A percentile compares a stretch with the other conserved stretches of the same genome.
Evolutionary conservation across 2,329 filamentous ascomycete species (phyloP).

Genomic region (Colletotrichum tropicale): DNA sequence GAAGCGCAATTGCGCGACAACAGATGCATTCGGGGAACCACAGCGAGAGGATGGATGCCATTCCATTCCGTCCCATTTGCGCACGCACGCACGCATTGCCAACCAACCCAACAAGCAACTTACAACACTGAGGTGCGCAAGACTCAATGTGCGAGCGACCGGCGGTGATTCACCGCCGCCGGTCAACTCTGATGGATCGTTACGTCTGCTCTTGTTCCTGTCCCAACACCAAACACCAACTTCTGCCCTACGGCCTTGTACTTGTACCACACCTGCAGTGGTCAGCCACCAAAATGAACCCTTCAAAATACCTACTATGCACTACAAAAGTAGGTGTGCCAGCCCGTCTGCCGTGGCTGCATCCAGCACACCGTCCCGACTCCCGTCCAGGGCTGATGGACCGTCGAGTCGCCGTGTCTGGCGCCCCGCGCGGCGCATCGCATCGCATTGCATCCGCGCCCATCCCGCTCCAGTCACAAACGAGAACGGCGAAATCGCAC

Average conservation of each 20-base stretch:
- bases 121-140: not conserved
- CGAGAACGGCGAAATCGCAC: not conserved
- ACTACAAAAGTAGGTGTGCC: not conserved
- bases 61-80: not conserved
- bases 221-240: not conserved
- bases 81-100: not conserved
- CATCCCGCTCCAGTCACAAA: slow-evolving; percentile 11
- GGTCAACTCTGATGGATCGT: not conserved
- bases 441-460: slow-evolving; percentile 16
- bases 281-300: not conserved
- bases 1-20: not conserved
- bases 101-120: not conserved
- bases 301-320: not conserved
- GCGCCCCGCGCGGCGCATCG: not conserved
- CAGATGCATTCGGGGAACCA: not conserved
- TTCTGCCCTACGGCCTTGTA: not conserved
- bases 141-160: not conserved
- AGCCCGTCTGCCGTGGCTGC: slow-evolving; percentile 2
- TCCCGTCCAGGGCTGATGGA: not conserved
- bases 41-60: not conserved
- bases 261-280: not conserved
- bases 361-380: not conserved
- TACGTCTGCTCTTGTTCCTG: not conserved
- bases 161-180: not conserved
- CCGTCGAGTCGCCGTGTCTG: not conserved